A percentile compares a stretch with the other conserved stretches of the same genome.
phyloP scores from a whole-genome alignment of 2,329 filamentous ascomycete species.

The Karstenula rhodostoma region DNA sequence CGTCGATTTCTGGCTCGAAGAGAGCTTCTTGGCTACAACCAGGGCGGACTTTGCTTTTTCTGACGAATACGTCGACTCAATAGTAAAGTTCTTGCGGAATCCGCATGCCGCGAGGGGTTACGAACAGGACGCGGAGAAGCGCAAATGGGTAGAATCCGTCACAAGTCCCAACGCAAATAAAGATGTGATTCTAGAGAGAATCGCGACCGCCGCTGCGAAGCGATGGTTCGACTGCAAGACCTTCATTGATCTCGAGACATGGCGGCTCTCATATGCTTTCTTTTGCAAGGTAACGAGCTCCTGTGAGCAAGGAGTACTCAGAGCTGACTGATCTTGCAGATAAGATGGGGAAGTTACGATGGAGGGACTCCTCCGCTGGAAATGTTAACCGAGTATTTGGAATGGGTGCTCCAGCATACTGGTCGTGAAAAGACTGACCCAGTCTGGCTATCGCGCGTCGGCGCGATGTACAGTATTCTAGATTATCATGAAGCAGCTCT shows the following conservation, averaged over 20 bases:
- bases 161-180: constrained; percentile 4
- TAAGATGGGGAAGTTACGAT: neutral
- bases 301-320: neutral
- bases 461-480: neutral
- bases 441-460: neutral
- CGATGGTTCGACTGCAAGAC: constrained; percentile 13
- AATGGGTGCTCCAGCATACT: constrained; percentile 4
- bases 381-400: neutral
- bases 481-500: neutral
- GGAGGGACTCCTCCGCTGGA: neutral
- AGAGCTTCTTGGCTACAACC: neutral
- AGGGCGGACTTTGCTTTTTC: constrained; percentile 9
- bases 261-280: constrained; percentile 1
- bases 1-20: constrained; percentile 11
- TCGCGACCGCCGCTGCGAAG: constrained; percentile 6
- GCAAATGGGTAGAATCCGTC: constrained; percentile 15
- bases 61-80: constrained; percentile 14
- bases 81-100: constrained; percentile 18
- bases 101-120: constrained; percentile 22
- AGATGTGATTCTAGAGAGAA: constrained; percentile 12
- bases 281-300: neutral
- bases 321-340: neutral
- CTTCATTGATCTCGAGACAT: neutral
- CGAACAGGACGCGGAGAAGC: constrained; percentile 14
- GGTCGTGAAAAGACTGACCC: neutral